Conservation (phyloP, 164 flowering plant species). For the Vitis cinerea region DNA sequence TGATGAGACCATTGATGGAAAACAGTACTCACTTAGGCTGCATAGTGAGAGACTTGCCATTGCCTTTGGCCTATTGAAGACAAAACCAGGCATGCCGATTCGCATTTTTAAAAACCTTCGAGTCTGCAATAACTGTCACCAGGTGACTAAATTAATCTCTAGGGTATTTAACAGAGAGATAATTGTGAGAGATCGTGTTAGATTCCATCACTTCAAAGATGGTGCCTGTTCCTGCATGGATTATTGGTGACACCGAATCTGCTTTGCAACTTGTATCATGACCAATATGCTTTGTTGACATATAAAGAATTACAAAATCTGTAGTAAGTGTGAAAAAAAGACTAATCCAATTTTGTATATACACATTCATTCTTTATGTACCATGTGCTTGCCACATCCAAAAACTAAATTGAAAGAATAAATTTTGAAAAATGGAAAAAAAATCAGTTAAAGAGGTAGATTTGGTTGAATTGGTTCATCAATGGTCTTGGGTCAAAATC, state of each 20-base stretch:
- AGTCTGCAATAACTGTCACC: slow-evolving; percentile 72
- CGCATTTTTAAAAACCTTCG: slow-evolving; percentile 71
- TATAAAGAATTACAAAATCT: too few relatives aligned
- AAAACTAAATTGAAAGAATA: too few relatives aligned
- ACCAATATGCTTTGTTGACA: too few relatives aligned
- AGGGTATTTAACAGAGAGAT: slow-evolving; percentile 55
- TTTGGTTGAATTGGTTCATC: too few relatives aligned
- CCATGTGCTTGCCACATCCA: too few relatives aligned
- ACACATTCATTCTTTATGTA: not conserved
- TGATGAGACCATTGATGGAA: slow-evolving; percentile 41
- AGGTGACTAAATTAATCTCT: slow-evolving; percentile 59
- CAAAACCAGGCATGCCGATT: slow-evolving; percentile 50
- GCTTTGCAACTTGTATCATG: too few relatives aligned
- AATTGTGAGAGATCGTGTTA: slow-evolving; percentile 68
- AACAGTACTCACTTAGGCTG: slow-evolving; percentile 46
- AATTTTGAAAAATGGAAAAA: too few relatives aligned
- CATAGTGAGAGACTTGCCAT: slow-evolving; percentile 85
- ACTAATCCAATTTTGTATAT: not conserved
- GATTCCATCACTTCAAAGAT: slow-evolving; percentile 70
- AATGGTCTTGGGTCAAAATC: too few relatives aligned
- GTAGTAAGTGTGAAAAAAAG: too few relatives aligned
- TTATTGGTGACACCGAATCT: slow-evolving; percentile 44
- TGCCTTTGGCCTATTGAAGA: slow-evolving; percentile 60
- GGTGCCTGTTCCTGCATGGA: slow-evolving; percentile 75
- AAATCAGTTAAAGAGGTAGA: too few relatives aligned